Evolutionary conservation across 768 basidiomycete genomes (phyloP), one percentile per base, ranked within the genome.

Genomic region (Rhizopogon sp.): DNA sequence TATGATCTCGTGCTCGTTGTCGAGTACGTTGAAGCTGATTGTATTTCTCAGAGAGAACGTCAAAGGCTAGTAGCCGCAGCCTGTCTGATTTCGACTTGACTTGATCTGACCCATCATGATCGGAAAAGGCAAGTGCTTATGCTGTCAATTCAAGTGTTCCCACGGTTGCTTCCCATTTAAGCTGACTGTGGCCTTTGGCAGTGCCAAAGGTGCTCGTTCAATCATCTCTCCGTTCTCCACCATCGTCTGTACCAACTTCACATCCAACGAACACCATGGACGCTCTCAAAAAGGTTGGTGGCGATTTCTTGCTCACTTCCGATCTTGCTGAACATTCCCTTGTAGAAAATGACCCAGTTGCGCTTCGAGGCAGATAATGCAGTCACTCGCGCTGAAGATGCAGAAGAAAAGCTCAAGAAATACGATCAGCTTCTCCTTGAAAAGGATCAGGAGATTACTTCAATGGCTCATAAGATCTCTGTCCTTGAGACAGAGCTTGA

Each of bases 311-410:
- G 7, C 3, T 6, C 3, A 17, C 0, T 20, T 10, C 31, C 13
- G 13, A 20, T 25, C 49, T 6, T 14, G 43, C 59, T 64, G 52
- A 60, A 16, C 22, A n/a, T 47, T 43, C 25, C 2, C 50, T 42
- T 22, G 3, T 59, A 91, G 90, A 90, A 84, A 87, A 76, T 98
- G 74, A 79, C 71, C 66, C 58, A 74, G 43, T 83, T 98, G 62
- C 92, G 93, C 59, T 67, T 69, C 39, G 95, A 98, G 76, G 93
- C 92, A 52, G 97, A 99, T 70, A 66, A 65, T 50, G 88, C 93
- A 41, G 73, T 88, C 54, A 68, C 72, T 25, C 90, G 97, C 54
- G 97, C 96, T 33, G 97, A 99, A 64, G 79, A 72, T 11, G 91
- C 93, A 10, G 96, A 98, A 70, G 76, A 74, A 3, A 86, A 90